Base-by-base conservation (phyloP, 2,329 filamentous ascomycete genomes). In the Colletotrichum sansevieriae region DNA sequence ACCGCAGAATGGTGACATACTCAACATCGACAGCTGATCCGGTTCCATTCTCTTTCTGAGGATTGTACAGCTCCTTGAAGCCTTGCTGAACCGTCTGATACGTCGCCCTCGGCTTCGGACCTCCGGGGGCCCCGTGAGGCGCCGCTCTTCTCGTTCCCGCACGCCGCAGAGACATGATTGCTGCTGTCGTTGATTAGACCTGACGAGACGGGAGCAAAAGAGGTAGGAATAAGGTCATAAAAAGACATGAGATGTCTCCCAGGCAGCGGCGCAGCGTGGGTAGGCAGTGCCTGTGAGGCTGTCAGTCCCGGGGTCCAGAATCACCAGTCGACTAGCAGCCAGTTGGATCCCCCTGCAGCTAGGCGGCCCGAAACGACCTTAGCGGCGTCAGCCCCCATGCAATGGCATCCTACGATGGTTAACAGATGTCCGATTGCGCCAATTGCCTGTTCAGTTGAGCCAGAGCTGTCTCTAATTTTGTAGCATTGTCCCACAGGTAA, bases 21-120 rank as follows among this genome's bases (percentile, higher is more conserved):
- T 82, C 80, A 52, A 82, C 76, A 29, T 81, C 79, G 0, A 80
- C 76, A 13, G 72, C 68, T 33, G 74, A 70, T 55, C 72, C 72
- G 0, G 74, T 5, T 3, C 59, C 59, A 22, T 54, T 71, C 35
- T 76, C 75, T 4, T 73, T 68, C 43, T 70, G 72, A 2, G 77
- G 79, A 22, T 66, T 69, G 62, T 82, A 80, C 22, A 82, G 72
- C 63, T 81, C 76, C 55, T 78, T 77, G 71, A 82, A 75, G 5
- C 78, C 80, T 69, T 82, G 81, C 39, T 80, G 76, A 10, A 79
- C 78, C 35, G 76, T 73, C 46, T 76, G 78, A 43, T 80, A 78
- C 2, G 76, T 76, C 33, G 78, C 80, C 67, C 75, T 79, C n/a
- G 55, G 70, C 60, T 68, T 76, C 22, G 69, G 59, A 5, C 59